phyloP scores from a whole-genome alignment of 78 protist genomes.

The Dictyostelium purpureum region DNA sequence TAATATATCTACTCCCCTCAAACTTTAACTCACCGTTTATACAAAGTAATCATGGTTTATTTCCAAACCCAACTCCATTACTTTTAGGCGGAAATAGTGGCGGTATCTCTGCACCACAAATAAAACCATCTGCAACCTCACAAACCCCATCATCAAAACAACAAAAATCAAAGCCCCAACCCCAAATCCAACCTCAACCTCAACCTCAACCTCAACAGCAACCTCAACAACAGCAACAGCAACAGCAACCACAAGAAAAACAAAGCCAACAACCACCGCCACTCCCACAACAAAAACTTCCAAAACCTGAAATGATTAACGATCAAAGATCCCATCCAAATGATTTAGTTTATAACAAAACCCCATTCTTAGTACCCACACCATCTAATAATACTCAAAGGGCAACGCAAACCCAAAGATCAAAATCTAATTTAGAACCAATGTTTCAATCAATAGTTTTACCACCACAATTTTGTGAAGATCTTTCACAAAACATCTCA shows the following conservation, averaged over 20 bases:
- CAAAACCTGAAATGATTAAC: background rate
- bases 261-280: background rate
- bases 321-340: background rate
- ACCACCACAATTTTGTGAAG: constrained; percentile 4
- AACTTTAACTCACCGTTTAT: background rate
- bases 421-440: background rate
- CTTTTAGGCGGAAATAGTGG: background rate
- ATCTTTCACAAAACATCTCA: background rate
- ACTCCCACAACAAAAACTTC: background rate
- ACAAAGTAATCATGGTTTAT: background rate
- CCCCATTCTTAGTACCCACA: no score
- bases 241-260: background rate
- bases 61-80: background rate
- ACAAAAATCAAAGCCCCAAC: background rate
- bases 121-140: no score
- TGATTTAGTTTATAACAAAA: constrained; percentile 1
- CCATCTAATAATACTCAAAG: background rate
- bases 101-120: no score
- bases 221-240: background rate
- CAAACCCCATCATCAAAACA: background rate
- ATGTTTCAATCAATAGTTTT: background rate
- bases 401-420: background rate
- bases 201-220: background rate
- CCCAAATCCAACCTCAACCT: no score
- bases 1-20: background rate